Evolutionary conservation across 768 basidiomycete species (phyloP), one percentile per base, ranked within the genome.

Genomic region (Postia placenta): DNA sequence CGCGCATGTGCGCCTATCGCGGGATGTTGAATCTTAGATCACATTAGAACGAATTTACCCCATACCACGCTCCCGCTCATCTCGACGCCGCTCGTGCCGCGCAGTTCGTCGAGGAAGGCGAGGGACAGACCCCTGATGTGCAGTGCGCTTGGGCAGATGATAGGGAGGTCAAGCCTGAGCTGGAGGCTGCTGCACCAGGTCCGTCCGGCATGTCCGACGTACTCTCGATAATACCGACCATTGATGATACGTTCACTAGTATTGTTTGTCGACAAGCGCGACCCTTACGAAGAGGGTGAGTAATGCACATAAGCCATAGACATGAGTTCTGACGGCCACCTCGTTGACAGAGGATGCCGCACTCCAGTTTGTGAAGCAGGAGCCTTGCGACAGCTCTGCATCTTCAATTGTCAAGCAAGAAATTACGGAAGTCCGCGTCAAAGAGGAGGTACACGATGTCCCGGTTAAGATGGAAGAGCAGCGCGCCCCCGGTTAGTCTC

Each of bases 201-300:
- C 12, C 9, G 42, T 45, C n/a, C 17, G 30, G 40, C 14, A 19
- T 36, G 25, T 35, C 22, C 3, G 7, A 25, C n/a, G n/a, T 48
- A 15, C 7, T 23, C 11, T 2, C 48, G 20, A 24, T 28, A 11
- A 46, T 51, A 27, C n/a, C 9, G 23, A 15, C 47, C 25, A 42
- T 35, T n/a, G n/a, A n/a, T n/a, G n/a, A 43, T 40, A 15, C 17
- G 19, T 24, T 9, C 24, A 49, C 45, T 12, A 14, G 49, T 4
- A 12, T 17, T 51, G 2, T 45, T 26, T 36, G 28, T 49, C 20
- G 50, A 42, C 40, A 58, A 62, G 36, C 36, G 45, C 19, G 60
- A 62, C 48, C 58, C 60, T 11, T 59, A 60, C 42, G 60, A 59
- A 28, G 49, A 58, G 52, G 58, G 60, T 60, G 12, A 11, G 46